Evolutionary conservation across 1,139 yeast genomes (phyloP).

Genomic region (Zygosaccharomyces sapae): DNA sequence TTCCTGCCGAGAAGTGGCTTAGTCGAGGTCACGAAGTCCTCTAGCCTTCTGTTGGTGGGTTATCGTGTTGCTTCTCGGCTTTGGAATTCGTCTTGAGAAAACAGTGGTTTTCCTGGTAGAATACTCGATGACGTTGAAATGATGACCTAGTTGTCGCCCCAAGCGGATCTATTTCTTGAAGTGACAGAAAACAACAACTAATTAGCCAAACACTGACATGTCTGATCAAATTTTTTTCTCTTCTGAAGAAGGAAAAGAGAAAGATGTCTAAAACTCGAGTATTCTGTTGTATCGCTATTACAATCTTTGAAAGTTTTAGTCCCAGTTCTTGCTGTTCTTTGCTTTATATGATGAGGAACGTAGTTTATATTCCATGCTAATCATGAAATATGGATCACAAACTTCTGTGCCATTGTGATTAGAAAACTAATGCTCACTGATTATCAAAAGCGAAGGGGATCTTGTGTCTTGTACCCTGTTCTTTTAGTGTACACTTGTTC

Average conservation of each 20-base stretch:
- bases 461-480: not conserved
- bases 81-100: slow-evolving; percentile 1
- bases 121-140: slow-evolving; percentile 13
- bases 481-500: too few relatives aligned
- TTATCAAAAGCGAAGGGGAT: not conserved
- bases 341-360: slow-evolving; percentile 19
- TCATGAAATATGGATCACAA: slow-evolving; percentile 25
- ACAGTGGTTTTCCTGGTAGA: slow-evolving; percentile 5
- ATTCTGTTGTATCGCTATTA: slow-evolving; percentile 1
- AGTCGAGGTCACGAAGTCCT: too few relatives aligned
- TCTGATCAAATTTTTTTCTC: slow-evolving; percentile 27
- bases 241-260: not conserved
- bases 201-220: slow-evolving; percentile 38
- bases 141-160: slow-evolving; percentile 40
- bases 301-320: too few relatives aligned
- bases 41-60: too few relatives aligned
- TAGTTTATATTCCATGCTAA: slow-evolving; percentile 33
- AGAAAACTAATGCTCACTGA: not conserved
- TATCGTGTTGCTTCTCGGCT: too few relatives aligned
- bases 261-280: slow-evolving; percentile 2
- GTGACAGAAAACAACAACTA: slow-evolving; percentile 35
- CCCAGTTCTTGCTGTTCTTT: slow-evolving; percentile 3
- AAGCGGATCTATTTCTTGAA: slow-evolving; percentile 33
- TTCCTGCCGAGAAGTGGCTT: too few relatives aligned
- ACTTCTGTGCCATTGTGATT: slow-evolving; percentile 1